Percentiles rank a stretch among this genome's conserved stretches.
Conservation (phyloP, 2,329 filamentous ascomycete genomes). For the Phoma sp. region DNA sequence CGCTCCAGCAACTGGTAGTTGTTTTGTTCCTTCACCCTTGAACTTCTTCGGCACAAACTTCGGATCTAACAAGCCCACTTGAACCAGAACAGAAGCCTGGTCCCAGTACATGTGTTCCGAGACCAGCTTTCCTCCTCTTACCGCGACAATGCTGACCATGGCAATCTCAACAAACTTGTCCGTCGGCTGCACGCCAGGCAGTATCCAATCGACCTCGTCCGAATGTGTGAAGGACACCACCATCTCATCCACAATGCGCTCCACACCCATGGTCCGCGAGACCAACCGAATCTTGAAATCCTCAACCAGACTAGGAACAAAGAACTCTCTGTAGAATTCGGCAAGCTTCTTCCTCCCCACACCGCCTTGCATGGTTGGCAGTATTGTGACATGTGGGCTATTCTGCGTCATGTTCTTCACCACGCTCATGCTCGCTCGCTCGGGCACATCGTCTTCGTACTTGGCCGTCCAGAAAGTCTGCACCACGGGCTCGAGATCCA, state of each 20-base stretch:
- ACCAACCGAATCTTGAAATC: slow-evolving; percentile 62
- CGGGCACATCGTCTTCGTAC: slow-evolving; percentile 42
- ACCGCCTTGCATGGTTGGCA: slow-evolving; percentile 55
- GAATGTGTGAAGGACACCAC: slow-evolving; percentile 64
- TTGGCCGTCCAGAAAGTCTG: slow-evolving; percentile 46
- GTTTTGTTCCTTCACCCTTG: slow-evolving; percentile 49
- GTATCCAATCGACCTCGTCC: slow-evolving; percentile 64
- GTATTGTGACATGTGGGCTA: slow-evolving; percentile 45
- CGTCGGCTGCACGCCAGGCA: slow-evolving; percentile 64
- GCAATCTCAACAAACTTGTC: slow-evolving; percentile 63
- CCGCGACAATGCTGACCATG: slow-evolving; percentile 62
- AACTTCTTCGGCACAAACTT: slow-evolving; percentile 57
- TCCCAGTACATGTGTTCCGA: slow-evolving; percentile 69
- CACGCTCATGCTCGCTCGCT: slow-evolving; percentile 40
- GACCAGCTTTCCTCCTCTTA: slow-evolving; percentile 61
- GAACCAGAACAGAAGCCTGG: slow-evolving; percentile 64
- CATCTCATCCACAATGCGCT: slow-evolving; percentile 67
- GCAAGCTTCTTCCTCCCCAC: slow-evolving; percentile 52
- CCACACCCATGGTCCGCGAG: slow-evolving; percentile 63
- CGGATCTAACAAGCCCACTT: slow-evolving; percentile 63
- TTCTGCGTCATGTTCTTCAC: slow-evolving; percentile 44
- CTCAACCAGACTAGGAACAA: slow-evolving; percentile 61
- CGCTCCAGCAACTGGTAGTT: slow-evolving; percentile 50
- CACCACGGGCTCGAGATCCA: slow-evolving; percentile 45
- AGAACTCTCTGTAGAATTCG: slow-evolving; percentile 64